These are phyloP conservation scores for Aspergillus brunneoviolaceus DNA, from an alignment of 2,329 filamentous ascomycete species.

Conservation along the genomic window DNA sequence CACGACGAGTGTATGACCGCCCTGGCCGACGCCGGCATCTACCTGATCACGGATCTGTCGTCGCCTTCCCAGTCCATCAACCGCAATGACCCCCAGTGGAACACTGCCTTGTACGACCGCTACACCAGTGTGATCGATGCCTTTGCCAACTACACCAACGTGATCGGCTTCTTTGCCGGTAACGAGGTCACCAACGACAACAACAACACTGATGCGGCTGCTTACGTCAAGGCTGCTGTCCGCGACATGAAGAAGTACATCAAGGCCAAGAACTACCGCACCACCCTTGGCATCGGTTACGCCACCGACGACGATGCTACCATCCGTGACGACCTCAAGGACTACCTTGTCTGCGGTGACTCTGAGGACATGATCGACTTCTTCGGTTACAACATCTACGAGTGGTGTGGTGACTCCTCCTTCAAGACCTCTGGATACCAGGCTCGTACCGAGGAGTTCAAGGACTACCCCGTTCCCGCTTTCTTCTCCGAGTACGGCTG, in stretches of 20 bases:
- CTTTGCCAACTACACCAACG: conserved; percentile 80
- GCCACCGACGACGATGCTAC: conserved; percentile 88
- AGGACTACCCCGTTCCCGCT: conserved; percentile 83
- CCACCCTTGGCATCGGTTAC: conserved; percentile 81
- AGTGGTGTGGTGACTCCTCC: conserved; percentile 88
- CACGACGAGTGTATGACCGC: conserved; percentile 83
- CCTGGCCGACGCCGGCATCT: conserved; percentile 83
- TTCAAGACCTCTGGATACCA: conserved; percentile 77
- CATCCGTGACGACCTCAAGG: conserved; percentile 77
- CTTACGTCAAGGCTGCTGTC: conserved; percentile 96
- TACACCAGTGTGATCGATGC: conserved; percentile 84
- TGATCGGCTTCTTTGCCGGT: conserved; percentile 95
- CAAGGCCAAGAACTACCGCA: conserved; percentile 70
- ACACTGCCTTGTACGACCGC: conserved; percentile 71
- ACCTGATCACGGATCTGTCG: conserved; percentile 87
- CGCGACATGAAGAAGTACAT: conserved; percentile 96
- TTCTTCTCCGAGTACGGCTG: conserved; percentile 99
- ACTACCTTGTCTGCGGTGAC: conserved; percentile 90
- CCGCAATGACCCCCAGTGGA: conserved; percentile 76
- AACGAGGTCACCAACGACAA: conserved; percentile 92
- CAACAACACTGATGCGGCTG: conserved; percentile 86
- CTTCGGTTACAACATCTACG: conserved; percentile 99
- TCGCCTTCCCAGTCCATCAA: conserved; percentile 82
- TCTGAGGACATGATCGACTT: conserved; percentile 76
- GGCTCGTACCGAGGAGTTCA: conserved; percentile 80